Conservation (phyloP, 2,329 filamentous ascomycete species). For the Beauveria varroae region DNA sequence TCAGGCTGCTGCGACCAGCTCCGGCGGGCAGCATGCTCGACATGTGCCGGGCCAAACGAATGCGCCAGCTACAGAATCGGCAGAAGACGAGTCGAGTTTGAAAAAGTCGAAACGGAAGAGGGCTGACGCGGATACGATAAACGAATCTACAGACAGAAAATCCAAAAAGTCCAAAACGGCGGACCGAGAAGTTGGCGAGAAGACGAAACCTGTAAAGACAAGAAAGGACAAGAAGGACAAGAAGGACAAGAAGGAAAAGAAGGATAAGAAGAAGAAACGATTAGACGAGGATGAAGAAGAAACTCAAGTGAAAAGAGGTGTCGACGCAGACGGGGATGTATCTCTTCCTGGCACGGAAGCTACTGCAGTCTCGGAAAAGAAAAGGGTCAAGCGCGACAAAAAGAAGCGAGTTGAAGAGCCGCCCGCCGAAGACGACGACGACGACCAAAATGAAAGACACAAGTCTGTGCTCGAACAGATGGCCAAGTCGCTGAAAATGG, state of each 20-base stretch:
- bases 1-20: constrained; percentile 11
- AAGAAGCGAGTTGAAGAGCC: constrained; percentile 25
- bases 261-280: constrained; percentile 11
- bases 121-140: constrained; percentile 22
- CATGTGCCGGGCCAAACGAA: constrained; percentile 28
- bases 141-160: constrained; percentile 20
- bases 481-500: constrained; percentile 45
- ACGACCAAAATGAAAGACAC: constrained; percentile 31
- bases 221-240: constrained; percentile 19
- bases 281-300: background rate
- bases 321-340: constrained; percentile 3
- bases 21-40: constrained; percentile 27
- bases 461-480: constrained; percentile 48
- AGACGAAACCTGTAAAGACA: constrained; percentile 21
- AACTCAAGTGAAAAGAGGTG: background rate
- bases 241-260: constrained; percentile 14
- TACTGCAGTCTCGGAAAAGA: background rate
- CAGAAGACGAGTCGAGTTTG: constrained; percentile 22
- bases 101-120: constrained; percentile 29
- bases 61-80: constrained; percentile 14
- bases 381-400: constrained; percentile 22
- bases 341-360: background rate
- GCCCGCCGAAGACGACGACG: constrained; percentile 15
- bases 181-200: constrained; percentile 14
- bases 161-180: constrained; percentile 17